These are phyloP conservation scores for Acer yangbiense DNA, from an alignment of 345 rosid species.

Conservation along the genomic window DNA sequence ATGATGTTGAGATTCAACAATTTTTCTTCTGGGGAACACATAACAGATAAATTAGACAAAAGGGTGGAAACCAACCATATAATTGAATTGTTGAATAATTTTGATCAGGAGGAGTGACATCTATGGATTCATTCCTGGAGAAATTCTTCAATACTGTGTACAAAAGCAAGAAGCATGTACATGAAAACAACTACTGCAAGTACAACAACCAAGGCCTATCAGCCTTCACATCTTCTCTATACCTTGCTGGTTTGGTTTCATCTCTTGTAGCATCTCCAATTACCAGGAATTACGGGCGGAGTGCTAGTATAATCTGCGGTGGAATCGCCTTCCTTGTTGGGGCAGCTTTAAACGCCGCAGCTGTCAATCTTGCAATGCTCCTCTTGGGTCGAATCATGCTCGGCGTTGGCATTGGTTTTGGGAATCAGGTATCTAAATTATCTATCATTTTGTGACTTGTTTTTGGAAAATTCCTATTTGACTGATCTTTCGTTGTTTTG, in stretches of 20 bases:
- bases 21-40: too few species aligned
- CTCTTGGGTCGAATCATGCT: slow-evolving; percentile 83
- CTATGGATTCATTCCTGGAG: slow-evolving; percentile 77
- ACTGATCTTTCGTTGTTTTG: not conserved
- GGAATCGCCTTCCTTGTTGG: slow-evolving; percentile 81
- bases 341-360: slow-evolving; percentile 69
- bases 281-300: slow-evolving; percentile 77
- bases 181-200: slow-evolving; percentile 94
- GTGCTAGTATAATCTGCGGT: slow-evolving; percentile 80
- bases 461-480: not conserved
- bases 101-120: slow-evolving; percentile 80
- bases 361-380: slow-evolving; percentile 74
- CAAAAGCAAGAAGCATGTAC: slow-evolving; percentile 64
- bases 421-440: slow-evolving; percentile 67
- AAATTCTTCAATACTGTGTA: slow-evolving; percentile 71
- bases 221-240: slow-evolving; percentile 86
- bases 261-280: slow-evolving; percentile 79
- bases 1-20: too few species aligned
- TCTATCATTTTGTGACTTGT: not conserved
- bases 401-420: slow-evolving; percentile 94
- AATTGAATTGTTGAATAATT: slow-evolving; percentile 11
- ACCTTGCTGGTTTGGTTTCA: slow-evolving; percentile 86
- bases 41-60: not conserved
- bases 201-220: slow-evolving; percentile 76
- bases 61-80: not conserved